Conservation (phyloP, 306 rosid species). For the Senna siamea region DNA sequence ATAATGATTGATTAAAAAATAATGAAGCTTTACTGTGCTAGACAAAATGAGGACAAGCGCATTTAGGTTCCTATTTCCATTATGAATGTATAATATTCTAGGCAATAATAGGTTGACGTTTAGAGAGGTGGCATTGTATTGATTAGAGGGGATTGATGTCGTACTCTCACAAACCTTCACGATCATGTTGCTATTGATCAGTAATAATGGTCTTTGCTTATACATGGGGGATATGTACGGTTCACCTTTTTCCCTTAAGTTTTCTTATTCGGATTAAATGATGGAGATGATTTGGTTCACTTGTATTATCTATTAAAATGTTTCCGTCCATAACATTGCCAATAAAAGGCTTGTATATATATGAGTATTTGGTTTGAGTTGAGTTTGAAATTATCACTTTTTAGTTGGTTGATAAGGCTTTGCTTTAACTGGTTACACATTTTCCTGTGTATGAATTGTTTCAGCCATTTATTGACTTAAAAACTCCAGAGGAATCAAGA, state of each 20-base stretch:
- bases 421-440: conserved; percentile 21
- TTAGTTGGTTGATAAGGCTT: conserved; percentile 21
- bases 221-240: neutral
- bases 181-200: neutral
- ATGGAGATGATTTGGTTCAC: conserved; percentile 4
- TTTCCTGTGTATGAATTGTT: conserved; percentile 36
- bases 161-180: neutral
- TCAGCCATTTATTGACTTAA: conserved; percentile 89
- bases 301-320: neutral
- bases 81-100: neutral
- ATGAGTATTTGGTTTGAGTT: neutral
- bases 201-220: neutral
- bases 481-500: conserved; percentile 66
- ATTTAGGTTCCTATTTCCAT: neutral
- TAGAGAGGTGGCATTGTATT: neutral
- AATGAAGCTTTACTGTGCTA: neutral
- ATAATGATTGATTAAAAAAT: neutral
- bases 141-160: neutral
- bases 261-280: conserved; percentile 15
- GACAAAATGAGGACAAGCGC: conserved; percentile 1
- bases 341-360: conserved; percentile 1
- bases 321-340: neutral
- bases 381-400: neutral
- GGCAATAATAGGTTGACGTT: neutral
- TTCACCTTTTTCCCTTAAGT: neutral